phyloP scores from a whole-genome alignment of 78 protist genomes.

The Anaeramoeba flamelloides region DNA sequence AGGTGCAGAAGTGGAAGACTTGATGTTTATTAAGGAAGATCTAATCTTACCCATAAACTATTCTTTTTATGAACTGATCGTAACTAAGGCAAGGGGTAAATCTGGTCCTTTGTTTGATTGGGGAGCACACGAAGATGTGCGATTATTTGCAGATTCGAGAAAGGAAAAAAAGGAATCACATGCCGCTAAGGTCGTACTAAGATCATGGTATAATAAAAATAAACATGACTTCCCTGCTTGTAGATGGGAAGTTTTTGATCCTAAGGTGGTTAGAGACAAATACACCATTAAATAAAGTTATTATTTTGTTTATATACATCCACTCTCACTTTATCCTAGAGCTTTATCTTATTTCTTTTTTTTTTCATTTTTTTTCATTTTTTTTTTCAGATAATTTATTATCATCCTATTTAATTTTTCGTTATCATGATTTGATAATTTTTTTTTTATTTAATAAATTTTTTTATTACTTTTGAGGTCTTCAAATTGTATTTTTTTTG shows the following conservation, averaged over 20 bases:
- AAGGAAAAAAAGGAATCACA: constrained; percentile 73
- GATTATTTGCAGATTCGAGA: constrained; percentile 48
- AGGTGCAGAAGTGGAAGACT: constrained; percentile 41
- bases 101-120: constrained; percentile 67
- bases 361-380: no score
- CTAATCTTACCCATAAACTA: constrained; percentile 59
- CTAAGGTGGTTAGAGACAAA: neutral
- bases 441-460: no score
- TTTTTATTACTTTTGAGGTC: no score
- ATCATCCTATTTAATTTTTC: no score
- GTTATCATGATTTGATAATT: no score
- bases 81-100: constrained; percentile 61
- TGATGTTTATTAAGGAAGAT: constrained; percentile 77
- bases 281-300: no score
- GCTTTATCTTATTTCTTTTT: no score
- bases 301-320: no score
- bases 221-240: constrained; percentile 74
- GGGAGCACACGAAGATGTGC: constrained; percentile 71
- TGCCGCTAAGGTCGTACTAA: constrained; percentile 58
- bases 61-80: constrained; percentile 69
- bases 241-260: constrained; percentile 62
- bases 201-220: constrained; percentile 64
- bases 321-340: no score
- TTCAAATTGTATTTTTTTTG: no score
- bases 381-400: no score